A percentile compares a stretch with the other conserved stretches of the same genome.
Conservation (phyloP, 306 rosid genomes). For the Leucaena leucocephala region DNA sequence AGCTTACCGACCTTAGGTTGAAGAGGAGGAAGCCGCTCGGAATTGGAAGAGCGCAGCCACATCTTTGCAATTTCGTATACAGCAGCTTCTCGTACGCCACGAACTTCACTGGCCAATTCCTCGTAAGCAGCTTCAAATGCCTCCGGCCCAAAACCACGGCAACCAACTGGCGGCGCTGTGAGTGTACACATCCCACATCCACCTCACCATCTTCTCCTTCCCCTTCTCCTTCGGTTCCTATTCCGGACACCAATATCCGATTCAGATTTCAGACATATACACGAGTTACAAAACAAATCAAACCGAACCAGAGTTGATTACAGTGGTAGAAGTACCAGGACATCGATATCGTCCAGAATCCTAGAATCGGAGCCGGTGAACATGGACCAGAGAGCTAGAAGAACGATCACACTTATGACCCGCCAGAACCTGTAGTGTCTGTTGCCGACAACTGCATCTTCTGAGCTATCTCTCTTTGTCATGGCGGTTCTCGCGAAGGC, state of each 20-base stretch:
- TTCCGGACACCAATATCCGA: not conserved
- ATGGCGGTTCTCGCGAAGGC: not conserved
- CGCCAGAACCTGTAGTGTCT: conserved; percentile 70
- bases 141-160: conserved; percentile 77
- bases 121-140: conserved; percentile 94
- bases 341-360: conserved; percentile 62
- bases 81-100: conserved; percentile 60
- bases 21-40: conserved; percentile 17
- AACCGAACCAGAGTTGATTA: not conserved
- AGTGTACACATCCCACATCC: conserved; percentile 83
- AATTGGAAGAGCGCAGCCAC: conserved; percentile 54
- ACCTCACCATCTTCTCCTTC: conserved; percentile 78
- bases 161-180: conserved; percentile 43
- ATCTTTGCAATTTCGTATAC: conserved; percentile 81
- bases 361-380: conserved; percentile 60
- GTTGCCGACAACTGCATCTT: conserved; percentile 16
- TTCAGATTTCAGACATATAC: not conserved
- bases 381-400: conserved; percentile 83
- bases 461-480: conserved; percentile 26
- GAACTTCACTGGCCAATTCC: conserved; percentile 61
- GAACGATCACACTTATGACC: conserved; percentile 55
- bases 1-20: conserved; percentile 52
- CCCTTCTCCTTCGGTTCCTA: conserved; percentile 90
- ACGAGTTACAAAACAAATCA: not conserved
- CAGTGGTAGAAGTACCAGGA: conserved; percentile 48